Evolutionary conservation across 257 asterid species (phyloP).

Genomic region (Mitragyna speciosa): DNA sequence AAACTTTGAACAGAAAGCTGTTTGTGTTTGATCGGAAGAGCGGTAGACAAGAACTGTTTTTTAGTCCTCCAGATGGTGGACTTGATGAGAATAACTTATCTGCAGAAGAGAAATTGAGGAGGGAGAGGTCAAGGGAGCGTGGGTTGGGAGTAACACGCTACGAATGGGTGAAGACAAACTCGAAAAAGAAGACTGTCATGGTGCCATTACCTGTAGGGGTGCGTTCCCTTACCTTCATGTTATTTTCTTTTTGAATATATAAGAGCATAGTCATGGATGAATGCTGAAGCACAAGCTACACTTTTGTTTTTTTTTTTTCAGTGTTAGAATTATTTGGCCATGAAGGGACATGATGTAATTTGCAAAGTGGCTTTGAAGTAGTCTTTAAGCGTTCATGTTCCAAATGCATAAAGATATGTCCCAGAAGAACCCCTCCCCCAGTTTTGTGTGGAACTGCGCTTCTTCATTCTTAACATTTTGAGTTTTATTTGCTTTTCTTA

Average conservation of each 20-base stretch:
- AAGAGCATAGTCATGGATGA: background rate
- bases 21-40: conserved; percentile 62
- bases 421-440: background rate
- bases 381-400: too few relatives aligned
- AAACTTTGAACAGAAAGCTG: conserved; percentile 61
- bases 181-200: conserved; percentile 62
- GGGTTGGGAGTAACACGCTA: conserved; percentile 93
- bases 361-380: background rate
- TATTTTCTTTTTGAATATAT: conserved; percentile 4
- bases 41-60: conserved; percentile 65
- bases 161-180: conserved; percentile 83
- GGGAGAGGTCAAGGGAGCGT: conserved; percentile 93
- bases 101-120: conserved; percentile 82
- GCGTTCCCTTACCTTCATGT: conserved; percentile 30
- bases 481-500: background rate
- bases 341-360: conserved; percentile 1
- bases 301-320: background rate
- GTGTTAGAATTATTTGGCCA: background rate
- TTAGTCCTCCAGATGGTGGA: conserved; percentile 90
- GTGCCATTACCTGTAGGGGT: conserved; percentile 94
- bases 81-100: conserved; percentile 84
- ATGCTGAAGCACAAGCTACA: background rate
- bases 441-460: background rate
- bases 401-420: background rate
- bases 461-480: background rate